Evolutionary conservation across 805 yeast genomes (phyloP).

Genomic region (Myxozyma monticola): DNA sequence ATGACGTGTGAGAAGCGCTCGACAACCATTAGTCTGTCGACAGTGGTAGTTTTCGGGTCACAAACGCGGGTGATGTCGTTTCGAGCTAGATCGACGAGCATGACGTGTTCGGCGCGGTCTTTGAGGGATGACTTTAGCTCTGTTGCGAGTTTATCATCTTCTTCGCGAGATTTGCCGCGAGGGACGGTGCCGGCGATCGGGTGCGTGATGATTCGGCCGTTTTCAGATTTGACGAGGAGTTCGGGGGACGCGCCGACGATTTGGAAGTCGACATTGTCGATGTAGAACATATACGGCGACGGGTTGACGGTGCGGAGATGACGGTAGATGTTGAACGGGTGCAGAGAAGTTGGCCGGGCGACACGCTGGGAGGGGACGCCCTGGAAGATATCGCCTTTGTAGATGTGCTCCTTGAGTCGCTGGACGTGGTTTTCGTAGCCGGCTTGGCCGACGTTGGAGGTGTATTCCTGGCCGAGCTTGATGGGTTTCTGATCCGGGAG

Average conservation of each 20-base stretch:
- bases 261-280: conserved; percentile 89
- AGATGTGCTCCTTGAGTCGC: conserved; percentile 73
- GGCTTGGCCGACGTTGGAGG: conserved; percentile 87
- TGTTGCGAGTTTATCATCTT: conserved; percentile 81
- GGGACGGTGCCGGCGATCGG: conserved; percentile 97
- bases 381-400: conserved; percentile 92
- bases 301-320: conserved; percentile 96
- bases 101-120: conserved; percentile 97
- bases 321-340: conserved; percentile 94
- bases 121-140: conserved; percentile 73
- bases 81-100: conserved; percentile 97
- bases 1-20: conserved; percentile 96
- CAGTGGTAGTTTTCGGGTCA: conserved; percentile 77
- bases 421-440: conserved; percentile 87
- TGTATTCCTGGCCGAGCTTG: conserved; percentile 62
- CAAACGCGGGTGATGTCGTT: conserved; percentile 96
- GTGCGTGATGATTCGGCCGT: conserved; percentile 81
- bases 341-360: conserved; percentile 89
- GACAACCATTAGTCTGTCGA: conserved; percentile 83
- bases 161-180: conserved; percentile 87
- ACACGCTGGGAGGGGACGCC: conserved; percentile 98
- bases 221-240: conserved; percentile 79
- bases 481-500: conserved; percentile 78
- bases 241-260: conserved; percentile 98
- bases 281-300: conserved; percentile 92